Evolutionary conservation across 148 eudicot species (phyloP).

Genomic region (Camellia granthamiana): DNA sequence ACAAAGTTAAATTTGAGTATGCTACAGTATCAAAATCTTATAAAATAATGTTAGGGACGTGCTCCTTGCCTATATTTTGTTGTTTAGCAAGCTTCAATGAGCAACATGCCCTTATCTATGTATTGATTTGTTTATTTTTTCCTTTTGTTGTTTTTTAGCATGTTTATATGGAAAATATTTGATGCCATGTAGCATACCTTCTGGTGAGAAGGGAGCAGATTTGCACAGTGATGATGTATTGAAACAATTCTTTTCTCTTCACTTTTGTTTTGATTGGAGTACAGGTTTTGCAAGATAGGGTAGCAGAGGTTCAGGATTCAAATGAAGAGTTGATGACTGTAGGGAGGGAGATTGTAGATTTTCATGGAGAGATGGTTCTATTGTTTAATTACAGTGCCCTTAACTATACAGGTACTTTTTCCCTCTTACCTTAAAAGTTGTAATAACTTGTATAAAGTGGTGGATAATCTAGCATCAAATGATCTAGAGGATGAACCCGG

Average conservation of each 20-base stretch:
- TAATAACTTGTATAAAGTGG: not conserved
- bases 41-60: too few relatives aligned
- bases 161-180: not conserved
- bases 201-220: not conserved
- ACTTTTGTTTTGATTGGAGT: not conserved
- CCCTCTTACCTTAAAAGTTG: not conserved
- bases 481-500: not conserved
- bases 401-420: conserved; percentile 72
- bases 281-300: conserved; percentile 62
- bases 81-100: not conserved
- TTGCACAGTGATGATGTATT: not conserved
- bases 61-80: not conserved
- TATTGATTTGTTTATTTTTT: not conserved
- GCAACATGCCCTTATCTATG: not conserved
- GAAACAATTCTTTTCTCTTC: not conserved
- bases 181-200: not conserved
- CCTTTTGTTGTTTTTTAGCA: not conserved
- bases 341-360: conserved; percentile 66
- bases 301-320: conserved; percentile 46
- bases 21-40: too few relatives aligned
- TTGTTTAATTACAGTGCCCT: conserved; percentile 87
- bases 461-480: not conserved
- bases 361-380: conserved; percentile 88
- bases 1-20: too few relatives aligned
- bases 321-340: conserved; percentile 56